Conservation (phyloP, 73 alveolate genomes). For the Paramecium tetraurelia region DNA sequence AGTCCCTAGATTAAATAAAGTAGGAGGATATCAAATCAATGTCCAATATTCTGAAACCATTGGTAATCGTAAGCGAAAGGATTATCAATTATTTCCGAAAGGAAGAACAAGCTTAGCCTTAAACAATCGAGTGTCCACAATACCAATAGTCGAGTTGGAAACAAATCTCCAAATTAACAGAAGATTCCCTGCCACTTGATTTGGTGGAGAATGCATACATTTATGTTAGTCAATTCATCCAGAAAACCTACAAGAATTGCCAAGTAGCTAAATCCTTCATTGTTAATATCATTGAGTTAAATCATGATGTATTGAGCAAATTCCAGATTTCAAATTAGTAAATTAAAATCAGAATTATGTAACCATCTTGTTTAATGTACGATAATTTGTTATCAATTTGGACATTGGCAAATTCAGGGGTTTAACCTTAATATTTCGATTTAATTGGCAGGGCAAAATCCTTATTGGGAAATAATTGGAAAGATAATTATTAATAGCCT, state of each 20-base stretch:
- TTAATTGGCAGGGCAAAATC: neutral
- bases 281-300: slow-evolving; percentile 6
- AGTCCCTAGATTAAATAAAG: neutral
- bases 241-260: slow-evolving; percentile 1
- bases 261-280: slow-evolving; percentile 43
- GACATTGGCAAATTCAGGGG: neutral
- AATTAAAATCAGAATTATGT: slow-evolving; percentile 9
- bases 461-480: slow-evolving; percentile 29
- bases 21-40: neutral
- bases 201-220: slow-evolving; percentile 13
- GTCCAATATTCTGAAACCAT: neutral
- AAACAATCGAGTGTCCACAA: neutral
- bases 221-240: neutral
- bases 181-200: slow-evolving; percentile 8
- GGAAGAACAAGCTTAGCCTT: neutral
- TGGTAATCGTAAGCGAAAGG: neutral
- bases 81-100: neutral
- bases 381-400: slow-evolving; percentile 11
- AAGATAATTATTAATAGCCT: slow-evolving; percentile 10
- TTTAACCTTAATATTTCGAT: slow-evolving; percentile 22
- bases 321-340: neutral
- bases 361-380: slow-evolving; percentile 12
- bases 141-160: neutral
- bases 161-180: neutral
- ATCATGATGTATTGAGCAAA: slow-evolving; percentile 12